Percentiles rank a stretch among this genome's conserved stretches.
Evolutionary conservation across 1,284 basidiomycete species (phyloP).

Genomic region (Ustilago lituana): DNA sequence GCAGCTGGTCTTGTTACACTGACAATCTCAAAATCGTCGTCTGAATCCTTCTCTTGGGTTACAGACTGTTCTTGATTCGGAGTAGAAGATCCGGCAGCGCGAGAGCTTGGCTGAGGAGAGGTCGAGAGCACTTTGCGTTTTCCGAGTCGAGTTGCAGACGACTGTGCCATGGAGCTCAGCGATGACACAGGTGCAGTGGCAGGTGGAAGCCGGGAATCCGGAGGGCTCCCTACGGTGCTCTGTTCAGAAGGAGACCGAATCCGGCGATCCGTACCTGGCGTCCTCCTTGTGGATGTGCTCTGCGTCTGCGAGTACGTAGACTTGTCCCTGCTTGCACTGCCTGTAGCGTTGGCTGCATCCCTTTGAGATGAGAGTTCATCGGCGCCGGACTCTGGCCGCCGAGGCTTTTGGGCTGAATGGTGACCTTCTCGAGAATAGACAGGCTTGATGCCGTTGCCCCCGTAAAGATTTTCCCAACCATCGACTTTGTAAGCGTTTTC

Average conservation of each 20-base stretch:
- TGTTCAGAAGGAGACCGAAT: neutral
- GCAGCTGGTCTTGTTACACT: constrained; percentile 1
- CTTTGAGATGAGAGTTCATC: neutral
- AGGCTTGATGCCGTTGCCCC: constrained; percentile 24
- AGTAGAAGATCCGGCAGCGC: neutral
- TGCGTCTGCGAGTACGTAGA: neutral
- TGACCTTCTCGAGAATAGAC: constrained; percentile 7
- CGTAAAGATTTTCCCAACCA: constrained; percentile 33
- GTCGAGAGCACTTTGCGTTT: constrained; percentile 26
- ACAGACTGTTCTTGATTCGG: neutral
- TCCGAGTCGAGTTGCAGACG: neutral
- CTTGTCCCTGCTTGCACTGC: neutral
- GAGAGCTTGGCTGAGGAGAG: neutral
- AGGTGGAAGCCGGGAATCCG: constrained; percentile 2
- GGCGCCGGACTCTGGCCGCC: neutral
- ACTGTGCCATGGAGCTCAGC: neutral
- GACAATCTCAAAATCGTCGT: constrained; percentile 23
- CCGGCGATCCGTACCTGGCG: neutral
- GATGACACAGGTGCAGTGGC: constrained; percentile 12
- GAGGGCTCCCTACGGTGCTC: neutral
- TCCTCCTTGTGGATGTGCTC: neutral
- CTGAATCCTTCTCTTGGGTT: constrained; percentile 14
- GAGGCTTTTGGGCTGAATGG: neutral
- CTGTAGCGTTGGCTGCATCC: neutral
- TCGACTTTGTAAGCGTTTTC: constrained; percentile 24